Base-by-base conservation (phyloP, 2,329 filamentous ascomycete species). In the Lasiodiplodia sp. region DNA sequence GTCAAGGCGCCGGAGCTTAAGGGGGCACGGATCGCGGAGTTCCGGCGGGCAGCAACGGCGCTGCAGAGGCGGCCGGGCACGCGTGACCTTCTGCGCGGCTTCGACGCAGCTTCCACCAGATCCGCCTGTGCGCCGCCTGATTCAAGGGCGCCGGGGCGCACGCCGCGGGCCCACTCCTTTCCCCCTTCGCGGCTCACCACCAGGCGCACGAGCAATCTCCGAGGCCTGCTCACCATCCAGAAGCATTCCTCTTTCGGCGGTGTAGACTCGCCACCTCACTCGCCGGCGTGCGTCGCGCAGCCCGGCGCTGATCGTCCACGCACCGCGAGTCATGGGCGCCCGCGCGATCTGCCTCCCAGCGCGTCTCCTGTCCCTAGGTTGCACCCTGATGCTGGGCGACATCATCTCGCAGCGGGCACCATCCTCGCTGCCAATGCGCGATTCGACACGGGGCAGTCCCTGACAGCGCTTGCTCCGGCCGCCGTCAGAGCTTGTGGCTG, bases 91-190 rank as follows among this genome's bases (percentile, higher is more conserved):
- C 72, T 64, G 37, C 47, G 67, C 67, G 37, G 49, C 57, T 62
- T 62, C 57, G 44, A 63, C 68, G 69, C 70, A 71, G 73, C 75
- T 77, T 77, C 76, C 71, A 73, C 72, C 72, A 76, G 75, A 79
- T 78, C 76, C 71, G 77, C 77, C 77, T 72, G 77, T 79, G 78
- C 77, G 70, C 69, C 68, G 68, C 14, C 72, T 68, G 38, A 64
- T 55, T 56, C 57, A 55, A 51, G 44, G 51, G 52, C 57, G 49
- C 71, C 73, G 70, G 70, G 55, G 72, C 70, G 67, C 76, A 64
- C 69, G 72, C 71, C 70, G 72, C 58, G 14, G 40, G 57, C 56
- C 58, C 67, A 37, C 49, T 68, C 68, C 60, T 52, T 64, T 49
- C 51, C 37, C 31, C 60, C 60, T 31, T 31, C 23, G 18, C 16